These are phyloP conservation scores for Lentinula guzmanii DNA, from an alignment of 768 basidiomycete genomes.

Conservation along the genomic window DNA sequence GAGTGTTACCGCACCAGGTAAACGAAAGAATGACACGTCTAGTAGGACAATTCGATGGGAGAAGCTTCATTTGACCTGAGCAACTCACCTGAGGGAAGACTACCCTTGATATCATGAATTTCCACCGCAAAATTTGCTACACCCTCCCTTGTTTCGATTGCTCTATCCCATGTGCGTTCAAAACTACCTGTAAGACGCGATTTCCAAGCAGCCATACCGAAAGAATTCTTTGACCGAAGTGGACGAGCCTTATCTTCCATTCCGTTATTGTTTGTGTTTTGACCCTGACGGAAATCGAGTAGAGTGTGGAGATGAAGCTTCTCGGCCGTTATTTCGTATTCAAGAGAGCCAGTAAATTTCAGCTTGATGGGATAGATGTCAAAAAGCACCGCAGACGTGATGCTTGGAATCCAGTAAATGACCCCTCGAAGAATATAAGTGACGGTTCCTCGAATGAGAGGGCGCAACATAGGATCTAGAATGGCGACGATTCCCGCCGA, in stretches of 20 bases:
- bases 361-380: slow-evolving; percentile 55
- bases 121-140: slow-evolving; percentile 45
- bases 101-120: slow-evolving; percentile 41
- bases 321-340: slow-evolving; percentile 40
- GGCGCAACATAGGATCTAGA: slow-evolving; percentile 58
- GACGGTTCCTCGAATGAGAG: slow-evolving; percentile 49
- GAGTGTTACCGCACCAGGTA: slow-evolving; percentile 40
- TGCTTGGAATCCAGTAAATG: slow-evolving; percentile 61
- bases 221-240: slow-evolving; percentile 20
- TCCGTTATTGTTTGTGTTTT: slow-evolving; percentile 18
- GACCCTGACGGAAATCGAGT: slow-evolving; percentile 49
- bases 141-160: slow-evolving; percentile 60
- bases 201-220: slow-evolving; percentile 61
- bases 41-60: slow-evolving; percentile 13
- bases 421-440: slow-evolving; percentile 49
- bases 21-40: slow-evolving; percentile 34
- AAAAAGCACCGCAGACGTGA: slow-evolving; percentile 63
- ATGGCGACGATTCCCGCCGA: slow-evolving; percentile 35
- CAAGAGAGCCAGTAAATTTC: slow-evolving; percentile 47
- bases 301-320: slow-evolving; percentile 47
- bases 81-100: slow-evolving; percentile 27
- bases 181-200: slow-evolving; percentile 54
- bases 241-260: slow-evolving; percentile 14
- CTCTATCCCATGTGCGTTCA: slow-evolving; percentile 60
- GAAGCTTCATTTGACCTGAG: neutral